Base-by-base conservation (phyloP, 2,329 filamentous ascomycete species). In the Cyphellophora attinorum region DNA sequence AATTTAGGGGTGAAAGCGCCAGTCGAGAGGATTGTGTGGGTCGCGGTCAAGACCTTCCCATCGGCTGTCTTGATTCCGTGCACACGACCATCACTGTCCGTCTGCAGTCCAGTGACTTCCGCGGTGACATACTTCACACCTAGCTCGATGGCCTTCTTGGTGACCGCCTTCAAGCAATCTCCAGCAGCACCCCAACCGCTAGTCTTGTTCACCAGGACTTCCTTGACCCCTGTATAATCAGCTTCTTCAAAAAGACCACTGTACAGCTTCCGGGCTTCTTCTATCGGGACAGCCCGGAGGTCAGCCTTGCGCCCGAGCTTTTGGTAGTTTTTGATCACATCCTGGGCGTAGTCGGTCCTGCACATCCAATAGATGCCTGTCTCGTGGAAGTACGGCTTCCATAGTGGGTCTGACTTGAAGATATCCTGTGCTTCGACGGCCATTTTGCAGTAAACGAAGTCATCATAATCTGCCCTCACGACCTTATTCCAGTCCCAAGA, bases 141-240 rank as follows among this genome's bases (percentile, higher is more conserved):
- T 5, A 73, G 51, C 30, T 67, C 60, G 4, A 79, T 46, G 11
- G 62, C 62, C 37, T 60, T 60, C 19, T 65, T 62, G 1, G 72
- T 78, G 6, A 78, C 62, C 2, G 67, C 70, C 33, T 61, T 53
- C 39, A 80, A 51, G 18, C 66, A 64, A 44, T 77, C 72, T 3
- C 70, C 72, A 2, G 76, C 76, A n/a, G 72, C 72, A 5, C 67
- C 74, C 72, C 74, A 80, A 1, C 76, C 76, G 51, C 71, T 74
- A 19, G 63, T 68, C 40, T 64, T 68, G 58, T 79, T 79, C 29
- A 79, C 56, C 11, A 76, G 59, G 3, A 79, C 72, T 45, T 76
- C 69, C 45, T 68, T 73, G 29, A 70, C 73, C 2, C 64, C 72
- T 0, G 59, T 61, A 46, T 76, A 79, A 37, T 79, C 72, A 2